Evolutionary conservation across 768 basidiomycete genomes (phyloP).

Genomic region (Nidula microcarpa): DNA sequence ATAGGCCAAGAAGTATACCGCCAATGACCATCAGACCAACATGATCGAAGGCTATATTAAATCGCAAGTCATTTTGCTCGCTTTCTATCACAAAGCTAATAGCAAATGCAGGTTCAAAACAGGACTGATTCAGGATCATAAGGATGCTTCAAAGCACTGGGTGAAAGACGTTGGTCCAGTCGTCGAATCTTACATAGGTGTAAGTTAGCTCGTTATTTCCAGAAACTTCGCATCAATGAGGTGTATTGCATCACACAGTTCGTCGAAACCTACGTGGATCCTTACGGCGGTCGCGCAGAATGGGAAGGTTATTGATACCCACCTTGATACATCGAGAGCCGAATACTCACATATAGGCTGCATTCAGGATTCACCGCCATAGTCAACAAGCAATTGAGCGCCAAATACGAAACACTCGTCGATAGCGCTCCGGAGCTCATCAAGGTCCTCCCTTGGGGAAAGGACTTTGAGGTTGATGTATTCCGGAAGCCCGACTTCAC

Average conservation of each 20-base stretch:
- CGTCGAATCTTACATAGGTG: conserved; percentile 84
- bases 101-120: conserved; percentile 55
- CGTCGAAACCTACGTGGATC: conserved; percentile 85
- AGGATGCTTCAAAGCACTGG: conserved; percentile 75
- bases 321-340: not conserved
- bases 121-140: conserved; percentile 78
- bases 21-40: conserved; percentile 65
- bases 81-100: conserved; percentile 1
- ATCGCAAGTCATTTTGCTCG: conserved; percentile 41
- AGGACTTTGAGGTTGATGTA: conserved; percentile 59
- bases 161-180: conserved; percentile 85
- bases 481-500: conserved; percentile 90
- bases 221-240: not conserved
- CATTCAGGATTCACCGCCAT: conserved; percentile 80
- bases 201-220: conserved; percentile 17
- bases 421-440: conserved; percentile 74
- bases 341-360: conserved; percentile 3
- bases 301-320: conserved; percentile 67
- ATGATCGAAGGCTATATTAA: conserved; percentile 80
- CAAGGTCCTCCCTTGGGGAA: conserved; percentile 81
- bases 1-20: conserved; percentile 71
- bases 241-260: conserved; percentile 31
- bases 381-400: conserved; percentile 79
- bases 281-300: conserved; percentile 87
- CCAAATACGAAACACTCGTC: conserved; percentile 78